A percentile compares a stretch with the other conserved stretches of the same genome.
Conservation (phyloP, 306 rosid genomes). For the Ceratonia siliqua region DNA sequence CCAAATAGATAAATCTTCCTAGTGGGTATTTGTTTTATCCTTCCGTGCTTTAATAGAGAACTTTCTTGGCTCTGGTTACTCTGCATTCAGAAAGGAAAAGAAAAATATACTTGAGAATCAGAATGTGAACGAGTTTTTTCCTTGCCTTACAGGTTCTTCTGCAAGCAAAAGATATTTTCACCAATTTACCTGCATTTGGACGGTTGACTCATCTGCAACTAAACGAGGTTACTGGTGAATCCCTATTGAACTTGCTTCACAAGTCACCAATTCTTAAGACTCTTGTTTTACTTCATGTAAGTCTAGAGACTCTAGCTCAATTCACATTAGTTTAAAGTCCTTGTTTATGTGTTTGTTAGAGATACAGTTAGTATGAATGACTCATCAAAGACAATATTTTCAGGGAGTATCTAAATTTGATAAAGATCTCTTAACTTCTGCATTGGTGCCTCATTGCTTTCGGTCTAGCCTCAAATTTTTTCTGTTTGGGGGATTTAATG, state of each 20-base stretch:
- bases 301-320: conserved; percentile 23
- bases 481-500: conserved; percentile 31
- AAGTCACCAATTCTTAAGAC: conserved; percentile 42
- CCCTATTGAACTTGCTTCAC: conserved; percentile 37
- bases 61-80: not conserved
- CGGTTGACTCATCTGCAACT: conserved; percentile 40
- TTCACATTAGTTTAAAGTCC: not conserved
- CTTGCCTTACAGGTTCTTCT: conserved; percentile 27
- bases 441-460: conserved; percentile 41
- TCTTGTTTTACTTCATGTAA: conserved; percentile 46
- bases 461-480: conserved; percentile 31
- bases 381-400: conserved; percentile 6
- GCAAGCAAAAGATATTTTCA: conserved; percentile 20
- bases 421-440: conserved; percentile 24
- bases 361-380: not conserved
- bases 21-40: not conserved
- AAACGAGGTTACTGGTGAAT: conserved; percentile 41
- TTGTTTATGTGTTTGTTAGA: not conserved
- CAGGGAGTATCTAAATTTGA: conserved; percentile 42
- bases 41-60: not conserved
- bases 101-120: not conserved
- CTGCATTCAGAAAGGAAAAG: not conserved
- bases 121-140: not conserved
- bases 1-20: not conserved
- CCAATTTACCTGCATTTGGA: conserved; percentile 34